Evolutionary conservation across 1,284 basidiomycete species (phyloP), one percentile per base, ranked within the genome.

Genomic region (Kwoniella shivajii): DNA sequence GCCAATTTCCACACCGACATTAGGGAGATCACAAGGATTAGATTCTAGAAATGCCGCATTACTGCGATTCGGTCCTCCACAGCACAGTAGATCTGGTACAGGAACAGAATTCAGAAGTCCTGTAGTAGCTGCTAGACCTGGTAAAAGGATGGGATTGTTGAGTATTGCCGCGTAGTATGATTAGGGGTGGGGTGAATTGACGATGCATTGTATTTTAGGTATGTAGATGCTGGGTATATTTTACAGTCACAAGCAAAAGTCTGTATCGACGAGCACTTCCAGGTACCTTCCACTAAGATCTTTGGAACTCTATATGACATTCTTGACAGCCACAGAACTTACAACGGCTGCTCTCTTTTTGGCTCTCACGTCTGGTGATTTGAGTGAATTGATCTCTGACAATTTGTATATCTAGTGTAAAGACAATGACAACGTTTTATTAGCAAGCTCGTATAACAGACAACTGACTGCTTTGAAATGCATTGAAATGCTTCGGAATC

Each of bases 251-350:
- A n/a, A n/a, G n/a, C n/a, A n/a, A n/a, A n/a, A n/a, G n/a, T n/a
- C n/a, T n/a, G n/a, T n/a, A n/a, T n/a, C n/a, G n/a, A n/a, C n/a
- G n/a, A n/a, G n/a, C n/a, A n/a, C n/a, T n/a, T n/a, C n/a, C n/a
- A n/a, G n/a, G n/a, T n/a, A n/a, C n/a, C n/a, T n/a, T 10, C 34
- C 10, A n/a, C 11, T 36, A 36, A n/a, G 34, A n/a, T n/a, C n/a
- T 36, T 36, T 10, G 34, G 34, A 36, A 36, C 11, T 41, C 57
- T 63, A 79, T 43, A 72, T 76, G 48, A 90, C 88, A 48, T 81
- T 85, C 76, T 92, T 92, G 83, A 88, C 88, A 43, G 90, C 90
- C 13, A 91, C 88, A 16, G 85, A 81, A 64, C 87, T 89, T 26
- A 84, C 79, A 10, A 89, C 86, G 30, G 92, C 84, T 52, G 85